These are phyloP conservation scores for Fusarium phyllophilum DNA, from an alignment of 2,329 filamentous ascomycete species.

Conservation along the genomic window DNA sequence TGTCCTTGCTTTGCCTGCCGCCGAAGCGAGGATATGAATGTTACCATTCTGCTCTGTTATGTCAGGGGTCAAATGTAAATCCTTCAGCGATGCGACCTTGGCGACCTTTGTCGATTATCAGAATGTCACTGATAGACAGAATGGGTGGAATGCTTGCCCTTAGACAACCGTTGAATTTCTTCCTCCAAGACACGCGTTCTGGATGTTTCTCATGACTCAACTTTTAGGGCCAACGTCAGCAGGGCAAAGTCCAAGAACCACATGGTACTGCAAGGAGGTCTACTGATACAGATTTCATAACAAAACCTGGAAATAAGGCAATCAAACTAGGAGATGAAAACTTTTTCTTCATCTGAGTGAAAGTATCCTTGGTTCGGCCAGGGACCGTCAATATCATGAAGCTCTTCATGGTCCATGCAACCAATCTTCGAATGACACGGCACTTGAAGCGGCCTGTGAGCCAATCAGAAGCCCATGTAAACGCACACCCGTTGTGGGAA, in stretches of 20 bases:
- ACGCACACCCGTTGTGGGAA: conserved; percentile 24
- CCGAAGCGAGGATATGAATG: conserved; percentile 27
- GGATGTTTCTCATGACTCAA: conserved; percentile 30
- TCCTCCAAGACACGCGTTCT: conserved; percentile 18
- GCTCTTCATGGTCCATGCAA: conserved; percentile 21
- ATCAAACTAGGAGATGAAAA: conserved; percentile 5
- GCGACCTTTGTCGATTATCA: conserved; percentile 23
- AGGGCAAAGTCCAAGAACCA: conserved; percentile 23
- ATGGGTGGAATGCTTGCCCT: conserved; percentile 1
- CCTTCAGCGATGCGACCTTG: conserved; percentile 16
- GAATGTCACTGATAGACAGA: conserved; percentile 16
- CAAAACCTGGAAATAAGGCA: conserved; percentile 14
- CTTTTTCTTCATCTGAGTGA: conserved; percentile 4
- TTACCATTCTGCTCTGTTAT: conserved; percentile 25
- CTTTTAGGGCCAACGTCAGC: conserved; percentile 20
- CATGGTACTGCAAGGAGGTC: conserved; percentile 9
- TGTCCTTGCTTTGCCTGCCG: conserved; percentile 27
- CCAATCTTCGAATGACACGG: conserved; percentile 41
- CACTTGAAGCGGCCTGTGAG: conserved; percentile 26
- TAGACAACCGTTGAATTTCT: conserved; percentile 8
- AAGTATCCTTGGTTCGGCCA: conserved; percentile 13
- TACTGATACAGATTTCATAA: not conserved
- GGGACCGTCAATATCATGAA: conserved; percentile 14
- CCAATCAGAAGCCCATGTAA: conserved; percentile 37
- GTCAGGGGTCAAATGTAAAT: conserved; percentile 25